A percentile compares a stretch with the other conserved stretches of the same genome.
phyloP scores from a whole-genome alignment of 1,139 yeast genomes.

The Kazachstania sp. region DNA sequence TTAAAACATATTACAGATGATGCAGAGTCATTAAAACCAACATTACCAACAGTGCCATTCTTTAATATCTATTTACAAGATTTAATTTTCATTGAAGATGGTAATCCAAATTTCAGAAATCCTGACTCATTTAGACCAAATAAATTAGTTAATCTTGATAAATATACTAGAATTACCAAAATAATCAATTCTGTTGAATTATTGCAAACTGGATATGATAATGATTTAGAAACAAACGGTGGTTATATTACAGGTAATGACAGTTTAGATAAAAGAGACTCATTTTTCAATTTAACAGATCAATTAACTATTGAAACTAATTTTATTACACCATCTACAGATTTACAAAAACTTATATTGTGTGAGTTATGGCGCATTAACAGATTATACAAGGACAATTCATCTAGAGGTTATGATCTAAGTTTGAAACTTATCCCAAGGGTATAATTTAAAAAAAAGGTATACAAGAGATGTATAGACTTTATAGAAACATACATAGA shows the following conservation, averaged over 20 bases:
- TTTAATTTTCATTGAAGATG: slow-evolving; percentile 79
- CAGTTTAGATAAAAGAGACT: slow-evolving; percentile 20
- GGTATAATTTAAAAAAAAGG: not conserved
- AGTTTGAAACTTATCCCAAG: slow-evolving; percentile 39
- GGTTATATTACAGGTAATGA: slow-evolving; percentile 15
- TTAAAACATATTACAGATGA: slow-evolving; percentile 45
- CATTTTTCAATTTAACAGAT: slow-evolving; percentile 30
- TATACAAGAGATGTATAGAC: no score
- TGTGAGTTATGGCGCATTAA: slow-evolving; percentile 64
- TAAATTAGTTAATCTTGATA: slow-evolving; percentile 62
- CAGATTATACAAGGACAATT: slow-evolving; percentile 50
- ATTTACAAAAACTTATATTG: slow-evolving; percentile 52
- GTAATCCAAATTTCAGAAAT: slow-evolving; percentile 63
- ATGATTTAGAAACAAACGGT: slow-evolving; percentile 6
- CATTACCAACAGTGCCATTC: slow-evolving; percentile 76
- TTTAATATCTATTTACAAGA: slow-evolving; percentile 79
- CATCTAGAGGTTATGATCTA: slow-evolving; percentile 64
- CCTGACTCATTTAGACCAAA: slow-evolving; percentile 46
- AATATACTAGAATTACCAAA: slow-evolving; percentile 64
- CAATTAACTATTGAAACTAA: slow-evolving; percentile 24
- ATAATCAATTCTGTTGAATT: slow-evolving; percentile 72
- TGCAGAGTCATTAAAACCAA: slow-evolving; percentile 38
- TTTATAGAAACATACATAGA: not conserved
- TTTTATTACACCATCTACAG: slow-evolving; percentile 25
- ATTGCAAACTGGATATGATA: slow-evolving; percentile 57